Conservation (phyloP, 192 early-diverging fungal genomes). For the Geranomyces michiganensis region DNA sequence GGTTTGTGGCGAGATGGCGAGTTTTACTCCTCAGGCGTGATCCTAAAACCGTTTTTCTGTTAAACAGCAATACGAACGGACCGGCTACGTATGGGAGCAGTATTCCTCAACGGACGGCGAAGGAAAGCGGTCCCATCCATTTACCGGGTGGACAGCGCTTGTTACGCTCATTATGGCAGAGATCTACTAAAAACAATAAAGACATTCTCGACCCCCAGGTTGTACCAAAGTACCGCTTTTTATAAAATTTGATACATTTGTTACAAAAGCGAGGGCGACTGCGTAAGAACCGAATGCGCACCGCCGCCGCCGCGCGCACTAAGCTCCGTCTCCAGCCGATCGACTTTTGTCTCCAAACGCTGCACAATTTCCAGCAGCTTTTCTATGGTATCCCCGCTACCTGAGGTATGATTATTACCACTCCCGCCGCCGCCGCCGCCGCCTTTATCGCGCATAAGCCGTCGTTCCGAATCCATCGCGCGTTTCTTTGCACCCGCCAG, state of each 20-base stretch:
- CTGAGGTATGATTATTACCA: background rate
- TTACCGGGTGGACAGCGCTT: slow-evolving; percentile 92
- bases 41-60: background rate
- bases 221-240: no score
- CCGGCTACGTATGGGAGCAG: slow-evolving; percentile 92
- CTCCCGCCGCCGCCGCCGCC: background rate
- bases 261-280: no score
- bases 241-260: no score
- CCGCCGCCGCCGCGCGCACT: no score
- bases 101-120: slow-evolving; percentile 75
- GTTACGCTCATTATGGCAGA: slow-evolving; percentile 86
- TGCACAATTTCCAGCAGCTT: background rate
- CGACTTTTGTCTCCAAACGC: slow-evolving; percentile 3
- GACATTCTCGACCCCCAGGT: no score
- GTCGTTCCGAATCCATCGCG: background rate
- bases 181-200: slow-evolving; percentile 55
- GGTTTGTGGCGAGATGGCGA: no score
- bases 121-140: slow-evolving; percentile 86
- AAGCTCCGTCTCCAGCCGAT: background rate
- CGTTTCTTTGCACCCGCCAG: background rate
- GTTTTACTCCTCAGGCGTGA: no score
- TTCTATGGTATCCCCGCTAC: background rate
- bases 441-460: background rate
- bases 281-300: no score
- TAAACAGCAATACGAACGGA: slow-evolving; percentile 67